A percentile compares a stretch with the other conserved stretches of the same genome.
These are phyloP conservation scores for Evernia prunastri DNA, from an alignment of 495 filamentous ascomycete genomes.

Conservation along the genomic window DNA sequence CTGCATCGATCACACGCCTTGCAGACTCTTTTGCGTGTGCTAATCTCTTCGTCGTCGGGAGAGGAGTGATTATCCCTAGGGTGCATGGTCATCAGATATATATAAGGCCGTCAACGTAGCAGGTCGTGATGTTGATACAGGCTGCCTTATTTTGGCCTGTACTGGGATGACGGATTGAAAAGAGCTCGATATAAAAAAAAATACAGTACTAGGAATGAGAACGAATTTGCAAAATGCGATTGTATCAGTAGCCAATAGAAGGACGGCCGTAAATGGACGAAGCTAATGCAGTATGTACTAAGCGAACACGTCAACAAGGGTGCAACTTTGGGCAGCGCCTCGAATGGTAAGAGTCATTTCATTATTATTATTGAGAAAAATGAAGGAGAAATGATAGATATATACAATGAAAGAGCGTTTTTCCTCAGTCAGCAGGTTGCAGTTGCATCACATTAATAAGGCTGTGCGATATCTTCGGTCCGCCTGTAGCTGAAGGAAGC, in stretches of 20 bases:
- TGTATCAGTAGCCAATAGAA: not conserved
- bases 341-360: too few relatives aligned
- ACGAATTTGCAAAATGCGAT: not conserved
- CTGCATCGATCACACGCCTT: conserved; percentile 61
- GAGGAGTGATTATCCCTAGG: not conserved
- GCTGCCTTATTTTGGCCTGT: not conserved
- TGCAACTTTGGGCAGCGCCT: not conserved
- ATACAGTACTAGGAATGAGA: not conserved
- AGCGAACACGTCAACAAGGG: conserved; percentile 4
- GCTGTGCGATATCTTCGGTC: not conserved
- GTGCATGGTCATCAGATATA: not conserved
- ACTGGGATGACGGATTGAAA: not conserved
- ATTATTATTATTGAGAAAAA: too few relatives aligned
- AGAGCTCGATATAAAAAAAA: not conserved
- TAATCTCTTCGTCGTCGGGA: conserved; percentile 9
- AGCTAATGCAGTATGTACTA: not conserved
- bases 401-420: not conserved
- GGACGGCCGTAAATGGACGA: not conserved
- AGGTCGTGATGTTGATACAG: not conserved
- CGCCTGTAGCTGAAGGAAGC: not conserved
- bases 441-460: not conserved
- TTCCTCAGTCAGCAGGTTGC: not conserved
- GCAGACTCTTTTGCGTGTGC: conserved; percentile 50
- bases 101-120: not conserved
- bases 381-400: not conserved